Base-by-base conservation (phyloP, 306 rosid genomes). In the Vigna mungo region DNA sequence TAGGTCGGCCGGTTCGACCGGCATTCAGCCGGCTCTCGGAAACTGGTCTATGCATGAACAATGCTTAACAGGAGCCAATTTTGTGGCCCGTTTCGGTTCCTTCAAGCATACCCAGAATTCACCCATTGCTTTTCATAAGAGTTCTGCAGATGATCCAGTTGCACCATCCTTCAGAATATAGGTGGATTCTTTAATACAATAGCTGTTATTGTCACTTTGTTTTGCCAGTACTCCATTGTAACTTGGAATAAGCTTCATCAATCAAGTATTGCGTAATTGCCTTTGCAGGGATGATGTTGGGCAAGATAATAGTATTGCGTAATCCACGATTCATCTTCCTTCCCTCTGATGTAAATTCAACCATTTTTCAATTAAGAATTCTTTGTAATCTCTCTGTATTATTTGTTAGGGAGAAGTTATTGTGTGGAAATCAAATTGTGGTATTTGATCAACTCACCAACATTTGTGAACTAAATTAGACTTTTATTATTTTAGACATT, bases 241-340 rank as follows among this genome's bases (percentile, higher is more conserved):
- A 65, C 41, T 36, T 23, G 16, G 41, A 13, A 25, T 49, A 16
- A 53, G 37, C 52, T 64, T 77, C 67, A 56, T 32, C 36, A 52
- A 52, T 72, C 17, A 60, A 54, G 12, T 21, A 23, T 72, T 51
- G 17, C 81, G 71, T 68, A 18, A 55, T 73, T 77, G 71, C 53
- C 9, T 69, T 44, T 86, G 84, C 86, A 94, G 97, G 85, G 97
- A 95, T 82, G 97, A 90, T 83, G 95, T 89, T 78, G 90, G 97
- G 96, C 87, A 84, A 71, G 96, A 89, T 78, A n/a, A n/a, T n/a
- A n/a, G n/a, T n/a, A n/a, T n/a, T n/a, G n/a, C n/a, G n/a, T n/a
- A 92, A 89, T 47, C 15, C 1, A 46, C 89, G 64, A 92, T 16
- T 91, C 25, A 48, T 39, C 44, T 39, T 39, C 2, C 44, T 39